phyloP scores from a whole-genome alignment of 169 alveolate genomes.

The Cryptosporidium tyzzeri region DNA sequence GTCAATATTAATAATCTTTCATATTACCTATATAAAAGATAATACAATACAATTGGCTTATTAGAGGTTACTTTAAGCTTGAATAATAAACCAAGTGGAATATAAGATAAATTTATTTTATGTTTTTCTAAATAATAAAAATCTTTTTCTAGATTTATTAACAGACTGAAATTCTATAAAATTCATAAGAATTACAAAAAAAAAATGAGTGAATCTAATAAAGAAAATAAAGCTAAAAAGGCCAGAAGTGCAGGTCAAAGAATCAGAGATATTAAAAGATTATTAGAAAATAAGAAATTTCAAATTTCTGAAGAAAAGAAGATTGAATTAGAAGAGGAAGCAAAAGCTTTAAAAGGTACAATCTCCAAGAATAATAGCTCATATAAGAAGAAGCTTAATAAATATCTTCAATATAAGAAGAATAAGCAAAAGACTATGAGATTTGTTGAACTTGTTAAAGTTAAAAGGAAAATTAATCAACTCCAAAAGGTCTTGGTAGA shows the following conservation, averaged over 20 bases:
- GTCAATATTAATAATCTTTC: too few relatives aligned
- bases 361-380: constrained; percentile 3
- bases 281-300: constrained; percentile 24
- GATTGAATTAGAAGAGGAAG: constrained; percentile 12
- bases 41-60: neutral
- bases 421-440: constrained; percentile 67
- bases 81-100: too few relatives aligned
- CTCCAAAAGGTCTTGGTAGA: constrained; percentile 21
- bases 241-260: constrained; percentile 1
- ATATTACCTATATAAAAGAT: neutral
- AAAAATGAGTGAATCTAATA: neutral
- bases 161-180: neutral
- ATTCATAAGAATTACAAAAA: neutral
- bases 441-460: constrained; percentile 65
- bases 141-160: neutral
- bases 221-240: neutral
- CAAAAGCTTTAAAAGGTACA: neutral
- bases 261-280: constrained; percentile 48
- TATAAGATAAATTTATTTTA: too few relatives aligned
- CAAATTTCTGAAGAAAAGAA: constrained; percentile 21
- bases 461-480: constrained; percentile 44
- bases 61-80: too few relatives aligned
- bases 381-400: constrained; percentile 17
- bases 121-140: too few relatives aligned
- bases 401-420: constrained; percentile 42